phyloP scores from a whole-genome alignment of 306 rosid genomes.

The Lathyrus tuberosus region DNA sequence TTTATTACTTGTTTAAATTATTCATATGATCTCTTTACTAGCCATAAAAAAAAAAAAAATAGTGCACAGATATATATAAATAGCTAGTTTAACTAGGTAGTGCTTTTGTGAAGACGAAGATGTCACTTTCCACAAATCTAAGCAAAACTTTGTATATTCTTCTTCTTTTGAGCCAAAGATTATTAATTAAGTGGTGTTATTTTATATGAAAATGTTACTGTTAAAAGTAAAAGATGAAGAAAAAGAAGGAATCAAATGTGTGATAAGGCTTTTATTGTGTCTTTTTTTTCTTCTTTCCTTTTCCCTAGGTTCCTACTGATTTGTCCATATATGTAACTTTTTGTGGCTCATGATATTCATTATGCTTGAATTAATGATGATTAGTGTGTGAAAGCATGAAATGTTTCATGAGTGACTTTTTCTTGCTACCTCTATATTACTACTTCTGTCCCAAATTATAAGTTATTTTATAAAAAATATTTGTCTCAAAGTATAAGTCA shows the following conservation, averaged over 20 bases:
- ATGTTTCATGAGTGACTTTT: too few species aligned
- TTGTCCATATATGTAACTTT: constrained; percentile 32
- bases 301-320: constrained; percentile 40
- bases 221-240: constrained; percentile 57
- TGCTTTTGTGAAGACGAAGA: constrained; percentile 49
- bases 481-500: too few species aligned
- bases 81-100: constrained; percentile 32
- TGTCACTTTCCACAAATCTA: constrained; percentile 49
- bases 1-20: not conserved
- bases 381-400: not conserved
- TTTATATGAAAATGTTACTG: constrained; percentile 39
- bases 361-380: not conserved
- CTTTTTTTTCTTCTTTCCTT: constrained; percentile 4
- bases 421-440: too few species aligned
- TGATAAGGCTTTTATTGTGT: constrained; percentile 43
- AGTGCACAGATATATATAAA: constrained; percentile 41
- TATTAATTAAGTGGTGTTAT: constrained; percentile 45
- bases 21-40: constrained; percentile 37
- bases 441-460: too few species aligned
- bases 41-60: not conserved
- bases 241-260: constrained; percentile 61
- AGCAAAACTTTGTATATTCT: constrained; percentile 60
- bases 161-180: constrained; percentile 47
- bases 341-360: not conserved
- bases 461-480: too few species aligned